Percentiles rank a stretch among this genome's conserved stretches.
phyloP scores from a whole-genome alignment of 306 rosid species.

The Sicyos edulis region DNA sequence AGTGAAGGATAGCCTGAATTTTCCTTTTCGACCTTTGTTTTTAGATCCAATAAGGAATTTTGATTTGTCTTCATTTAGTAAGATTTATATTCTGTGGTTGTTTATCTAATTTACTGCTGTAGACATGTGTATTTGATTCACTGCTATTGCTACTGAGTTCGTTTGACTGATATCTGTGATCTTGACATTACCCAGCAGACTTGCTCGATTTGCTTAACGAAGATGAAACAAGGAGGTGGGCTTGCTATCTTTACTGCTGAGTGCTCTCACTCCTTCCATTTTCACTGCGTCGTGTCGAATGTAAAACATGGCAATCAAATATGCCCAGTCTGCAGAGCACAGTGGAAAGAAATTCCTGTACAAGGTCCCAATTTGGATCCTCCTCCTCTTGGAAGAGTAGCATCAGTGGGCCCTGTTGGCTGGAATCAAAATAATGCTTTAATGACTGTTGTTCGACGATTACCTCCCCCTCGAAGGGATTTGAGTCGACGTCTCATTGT shows the following conservation, averaged over 20 bases:
- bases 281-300: constrained; percentile 82
- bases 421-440: constrained; percentile 72
- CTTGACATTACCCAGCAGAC: constrained; percentile 52
- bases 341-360: constrained; percentile 91
- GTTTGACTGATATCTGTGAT: constrained; percentile 8
- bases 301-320: constrained; percentile 88
- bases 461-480: constrained; percentile 69
- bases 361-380: constrained; percentile 55
- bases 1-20: background rate
- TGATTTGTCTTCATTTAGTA: background rate
- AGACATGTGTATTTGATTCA: background rate
- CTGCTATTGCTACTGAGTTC: background rate
- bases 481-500: constrained; percentile 58
- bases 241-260: constrained; percentile 94
- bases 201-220: constrained; percentile 80
- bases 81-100: background rate
- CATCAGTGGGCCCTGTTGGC: constrained; percentile 49
- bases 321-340: constrained; percentile 94
- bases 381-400: constrained; percentile 46
- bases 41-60: background rate
- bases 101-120: background rate
- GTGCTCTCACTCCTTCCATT: constrained; percentile 94
- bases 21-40: background rate
- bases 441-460: constrained; percentile 71
- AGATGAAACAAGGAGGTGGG: constrained; percentile 91